A percentile compares a stretch with the other conserved stretches of the same genome.
phyloP scores from a whole-genome alignment of 768 basidiomycete genomes.

The Boletus fagicola region DNA sequence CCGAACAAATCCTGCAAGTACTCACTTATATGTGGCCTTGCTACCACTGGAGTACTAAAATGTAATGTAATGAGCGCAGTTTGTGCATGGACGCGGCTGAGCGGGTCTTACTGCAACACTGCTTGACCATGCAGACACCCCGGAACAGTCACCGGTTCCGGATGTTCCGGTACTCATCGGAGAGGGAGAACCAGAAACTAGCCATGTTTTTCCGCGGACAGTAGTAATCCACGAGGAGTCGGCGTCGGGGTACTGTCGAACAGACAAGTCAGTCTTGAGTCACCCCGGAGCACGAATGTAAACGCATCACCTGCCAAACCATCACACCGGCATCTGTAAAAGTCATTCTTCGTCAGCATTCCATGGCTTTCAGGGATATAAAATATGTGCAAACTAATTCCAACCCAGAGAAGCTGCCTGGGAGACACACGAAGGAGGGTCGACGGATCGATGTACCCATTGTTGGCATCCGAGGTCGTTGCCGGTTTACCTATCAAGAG shows the following conservation, averaged over 20 bases:
- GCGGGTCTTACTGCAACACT: no score
- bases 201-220: constrained; percentile 37
- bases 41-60: no score
- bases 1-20: no score
- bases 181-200: constrained; percentile 23
- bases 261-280: no score
- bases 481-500: constrained; percentile 78
- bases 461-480: constrained; percentile 46
- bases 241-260: constrained; percentile 38
- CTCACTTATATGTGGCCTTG: no score
- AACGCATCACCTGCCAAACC: constrained; percentile 43
- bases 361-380: neutral
- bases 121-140: no score
- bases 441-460: constrained; percentile 54
- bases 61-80: no score
- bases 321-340: constrained; percentile 37
- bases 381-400: constrained; percentile 44
- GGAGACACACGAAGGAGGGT: constrained; percentile 58
- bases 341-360: neutral
- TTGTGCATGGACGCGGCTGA: no score
- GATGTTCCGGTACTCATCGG: no score
- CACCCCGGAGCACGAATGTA: no score
- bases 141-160: no score
- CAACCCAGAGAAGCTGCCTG: constrained; percentile 62
- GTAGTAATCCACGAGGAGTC: constrained; percentile 38